Percentiles rank a stretch among this genome's conserved stretches.
Conservation (phyloP, 2,329 filamentous ascomycete species). For the Whalleya microplaca region DNA sequence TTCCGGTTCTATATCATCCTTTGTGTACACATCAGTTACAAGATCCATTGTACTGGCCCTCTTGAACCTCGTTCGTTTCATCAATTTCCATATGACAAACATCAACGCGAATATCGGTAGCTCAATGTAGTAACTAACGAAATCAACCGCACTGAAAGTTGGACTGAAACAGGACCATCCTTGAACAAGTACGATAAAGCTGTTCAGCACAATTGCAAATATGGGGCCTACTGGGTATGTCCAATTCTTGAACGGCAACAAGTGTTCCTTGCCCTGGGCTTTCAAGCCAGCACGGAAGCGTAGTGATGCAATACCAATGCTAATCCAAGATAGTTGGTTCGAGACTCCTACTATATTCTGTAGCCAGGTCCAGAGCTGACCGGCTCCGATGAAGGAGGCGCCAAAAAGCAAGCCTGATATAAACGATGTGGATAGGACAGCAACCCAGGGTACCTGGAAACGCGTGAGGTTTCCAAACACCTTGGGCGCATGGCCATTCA, state of each 20-base stretch:
- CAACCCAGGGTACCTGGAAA: conserved; percentile 56
- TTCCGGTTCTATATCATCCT: conserved; percentile 33
- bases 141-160: conserved; percentile 59
- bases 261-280: conserved; percentile 61
- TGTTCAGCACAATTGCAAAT: conserved; percentile 59
- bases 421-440: conserved; percentile 56
- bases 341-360: conserved; percentile 71
- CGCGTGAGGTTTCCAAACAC: conserved; percentile 55
- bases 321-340: conserved; percentile 68
- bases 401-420: conserved; percentile 65
- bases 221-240: conserved; percentile 67
- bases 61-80: conserved; percentile 52
- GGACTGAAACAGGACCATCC: conserved; percentile 67
- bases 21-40: conserved; percentile 48
- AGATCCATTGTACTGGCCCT: conserved; percentile 53
- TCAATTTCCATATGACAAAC: conserved; percentile 57
- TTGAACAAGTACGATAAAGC: conserved; percentile 64
- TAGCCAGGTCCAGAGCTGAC: conserved; percentile 68
- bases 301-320: conserved; percentile 67
- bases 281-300: conserved; percentile 64
- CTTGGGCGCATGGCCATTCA: conserved; percentile 58
- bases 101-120: conserved; percentile 62
- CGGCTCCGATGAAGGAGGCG: conserved; percentile 67
- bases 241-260: conserved; percentile 68
- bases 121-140: conserved; percentile 68